Base-by-base conservation (phyloP, 805 yeast genomes). In the Barnettozyma wickerhamii region DNA sequence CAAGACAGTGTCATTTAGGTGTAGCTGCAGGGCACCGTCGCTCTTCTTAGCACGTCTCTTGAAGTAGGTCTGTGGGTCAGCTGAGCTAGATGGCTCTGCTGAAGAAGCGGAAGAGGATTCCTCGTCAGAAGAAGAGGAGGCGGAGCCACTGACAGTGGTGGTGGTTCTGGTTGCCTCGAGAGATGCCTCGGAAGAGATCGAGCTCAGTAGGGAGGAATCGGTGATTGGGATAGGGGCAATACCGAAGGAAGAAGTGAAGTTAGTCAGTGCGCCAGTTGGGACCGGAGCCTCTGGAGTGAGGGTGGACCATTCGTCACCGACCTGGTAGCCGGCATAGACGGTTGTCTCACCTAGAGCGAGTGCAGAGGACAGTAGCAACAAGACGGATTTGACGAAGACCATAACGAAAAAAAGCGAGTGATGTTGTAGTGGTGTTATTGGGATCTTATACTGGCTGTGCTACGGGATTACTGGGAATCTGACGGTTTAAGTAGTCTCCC, bases 171-270 rank as follows among this genome's bases (percentile, higher is more conserved):
- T 38, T n/a, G 55, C 45, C 19, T 62, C 36, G 21, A 57, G 49
- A 10, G 66, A 53, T 13, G 58, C 59, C 21, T 56, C 48, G 30
- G 66, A 60, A 10, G 51, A 45, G 17, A 53, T 48, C 10, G 64
- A 40, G 58, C 30, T 23, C 52, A 32, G 21, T 50, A 30, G 15
- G 45, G 41, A 24, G 45, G 31, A 19, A 47, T 41, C 28, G 52
- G 32, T 15, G 59, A 44, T 20, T 40, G 33, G 37, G 42, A 59
- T 54, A 41, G 69, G 41, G 2, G 45, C 37, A 42, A 68, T 43
- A 35, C 49, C 52, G 23, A 49, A 75, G 41, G 84, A 84, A 30
- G 81, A 81, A 42, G 58, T 53, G 17, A 71, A 48, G 21, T 77
- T 68, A 23, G 68, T 49, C 13, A 40, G 19, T 5, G 53, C 47